Conservation (phyloP, 768 basidiomycete species). For the Dendrothele bispora region DNA sequence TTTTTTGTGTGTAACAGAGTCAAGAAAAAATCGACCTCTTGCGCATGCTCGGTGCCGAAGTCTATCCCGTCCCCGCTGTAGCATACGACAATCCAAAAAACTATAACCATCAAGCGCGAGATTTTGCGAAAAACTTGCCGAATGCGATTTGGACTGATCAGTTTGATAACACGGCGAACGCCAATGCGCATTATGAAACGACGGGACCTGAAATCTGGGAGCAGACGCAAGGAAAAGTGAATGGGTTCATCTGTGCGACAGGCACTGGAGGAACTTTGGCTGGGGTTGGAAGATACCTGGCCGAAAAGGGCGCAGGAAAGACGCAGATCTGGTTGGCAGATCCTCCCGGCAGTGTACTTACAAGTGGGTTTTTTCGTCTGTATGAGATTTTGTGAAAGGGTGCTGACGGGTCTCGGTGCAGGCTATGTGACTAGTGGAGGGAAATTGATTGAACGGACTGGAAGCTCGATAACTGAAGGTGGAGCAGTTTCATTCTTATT, state of each 20-base stretch:
- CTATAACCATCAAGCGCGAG: slow-evolving; percentile 97
- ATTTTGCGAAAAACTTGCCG: slow-evolving; percentile 68
- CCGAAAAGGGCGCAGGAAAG: slow-evolving; percentile 76
- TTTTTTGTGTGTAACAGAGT: slow-evolving; percentile 50
- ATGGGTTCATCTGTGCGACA: slow-evolving; percentile 93
- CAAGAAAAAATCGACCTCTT: slow-evolving; percentile 99
- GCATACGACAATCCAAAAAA: slow-evolving; percentile 93
- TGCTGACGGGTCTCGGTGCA: not conserved
- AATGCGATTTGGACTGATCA: slow-evolving; percentile 98
- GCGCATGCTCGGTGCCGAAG: slow-evolving; percentile 96
- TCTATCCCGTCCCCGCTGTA: slow-evolving; percentile 94
- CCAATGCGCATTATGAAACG: slow-evolving; percentile 80
- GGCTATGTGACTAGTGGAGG: slow-evolving; percentile 76
- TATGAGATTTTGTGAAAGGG: not conserved
- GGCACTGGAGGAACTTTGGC: slow-evolving; percentile 97
- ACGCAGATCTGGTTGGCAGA: slow-evolving; percentile 94
- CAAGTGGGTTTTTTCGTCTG: slow-evolving; percentile 35
- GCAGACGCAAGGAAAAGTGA: slow-evolving; percentile 75
- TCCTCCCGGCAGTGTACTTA: slow-evolving; percentile 92
- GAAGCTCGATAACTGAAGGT: slow-evolving; percentile 95
- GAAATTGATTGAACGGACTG: slow-evolving; percentile 69
- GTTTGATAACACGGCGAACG: slow-evolving; percentile 95
- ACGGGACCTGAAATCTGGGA: slow-evolving; percentile 98
- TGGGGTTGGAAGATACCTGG: slow-evolving; percentile 80
- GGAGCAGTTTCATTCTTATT: slow-evolving; percentile 9